Percentiles rank a stretch among this genome's conserved stretches.
Evolutionary conservation across 2,329 filamentous ascomycete species (phyloP).

Genomic region (Phyllosticta paracitricarpa): DNA sequence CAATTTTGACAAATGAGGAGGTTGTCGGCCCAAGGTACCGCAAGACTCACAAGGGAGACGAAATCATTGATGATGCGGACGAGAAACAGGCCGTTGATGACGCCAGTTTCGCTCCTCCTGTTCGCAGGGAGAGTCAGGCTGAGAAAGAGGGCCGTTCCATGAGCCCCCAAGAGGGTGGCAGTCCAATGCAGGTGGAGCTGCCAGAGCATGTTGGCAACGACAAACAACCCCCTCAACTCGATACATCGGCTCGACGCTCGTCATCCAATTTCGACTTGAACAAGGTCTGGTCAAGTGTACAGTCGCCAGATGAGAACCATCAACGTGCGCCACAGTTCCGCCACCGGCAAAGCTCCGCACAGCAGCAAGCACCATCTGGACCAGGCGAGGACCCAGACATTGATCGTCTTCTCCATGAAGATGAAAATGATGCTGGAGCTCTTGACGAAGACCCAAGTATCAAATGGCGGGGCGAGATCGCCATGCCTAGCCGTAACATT

Average conservation of each 20-base stretch:
- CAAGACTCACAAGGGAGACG: slow-evolving; percentile 6
- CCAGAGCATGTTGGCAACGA: slow-evolving; percentile 22
- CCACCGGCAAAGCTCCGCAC: slow-evolving; percentile 35
- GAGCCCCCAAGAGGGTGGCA: slow-evolving; percentile 14
- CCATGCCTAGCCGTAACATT: slow-evolving; percentile 62
- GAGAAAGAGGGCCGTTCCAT: slow-evolving; percentile 16
- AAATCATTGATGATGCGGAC: slow-evolving; percentile 20
- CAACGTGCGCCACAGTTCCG: slow-evolving; percentile 32
- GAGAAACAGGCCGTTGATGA: slow-evolving; percentile 34
- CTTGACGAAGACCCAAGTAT: slow-evolving; percentile 67
- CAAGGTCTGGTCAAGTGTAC: slow-evolving; percentile 74
- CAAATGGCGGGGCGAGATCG: slow-evolving; percentile 38
- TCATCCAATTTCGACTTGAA: slow-evolving; percentile 70
- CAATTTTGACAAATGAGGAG: slow-evolving; percentile 65
- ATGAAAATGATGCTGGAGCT: slow-evolving; percentile 68
- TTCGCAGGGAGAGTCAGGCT: slow-evolving; percentile 17
- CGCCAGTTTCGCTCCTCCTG: slow-evolving; percentile 36
- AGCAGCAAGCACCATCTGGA: slow-evolving; percentile 17
- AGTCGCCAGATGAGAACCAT: slow-evolving; percentile 53
- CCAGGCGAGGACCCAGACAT: slow-evolving; percentile 69
- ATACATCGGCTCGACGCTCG: slow-evolving; percentile 36
- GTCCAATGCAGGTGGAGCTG: slow-evolving; percentile 22
- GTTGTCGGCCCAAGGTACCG: slow-evolving; percentile 56
- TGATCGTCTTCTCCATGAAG: slow-evolving; percentile 74
- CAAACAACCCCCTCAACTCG: slow-evolving; percentile 22